Base-by-base conservation (phyloP, 2,329 filamentous ascomycete species). In the Talaromyces pinophilus region DNA sequence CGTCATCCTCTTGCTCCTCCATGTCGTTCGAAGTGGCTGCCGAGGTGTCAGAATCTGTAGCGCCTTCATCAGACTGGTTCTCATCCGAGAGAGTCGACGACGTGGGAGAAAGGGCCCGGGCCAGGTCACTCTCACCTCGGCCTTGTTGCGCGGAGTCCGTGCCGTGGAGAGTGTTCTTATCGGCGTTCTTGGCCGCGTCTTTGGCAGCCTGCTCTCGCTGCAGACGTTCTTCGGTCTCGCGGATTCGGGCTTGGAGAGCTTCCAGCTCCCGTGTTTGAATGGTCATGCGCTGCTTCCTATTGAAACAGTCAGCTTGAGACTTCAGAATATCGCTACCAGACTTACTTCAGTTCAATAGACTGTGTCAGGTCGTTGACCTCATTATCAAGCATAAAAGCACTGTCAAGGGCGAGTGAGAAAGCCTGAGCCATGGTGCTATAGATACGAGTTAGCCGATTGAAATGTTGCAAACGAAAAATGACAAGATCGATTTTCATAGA, bases 311-410 rank as follows among this genome's bases (percentile, higher is more conserved):
- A 62, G 48, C 15, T 30, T 19, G 40, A 52, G 35, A 65, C 40
- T 17, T 11, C 25, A 35, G 30, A 13, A 17, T 13, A 22, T 22
- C 5, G n/a, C 44, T 59, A 15, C 38, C 10, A 57, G 62, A 72
- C 89, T 75, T 83, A 97, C 93, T 93, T 94, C 79, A 92, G 86
- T 76, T 92, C 86, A 68, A 97, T 87, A 71, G 90, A 87, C 76
- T 90, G 85, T 74, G 91, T 87, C 42, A 96, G 85, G 69, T 90
- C 86, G 74, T 90, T 87, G 67, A 95, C 79, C 71, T 89, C 90
- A 78, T 88, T 90, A 72, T 95, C 92, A 75, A 97, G 89, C 74
- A 91, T 90, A 83, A 97, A 97, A 72, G 96, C 90, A 76, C 92
- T 90, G 83, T 94, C 91, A 68, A 97, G 84, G 77, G 94, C 92